Evolutionary conservation across 345 rosid genomes (phyloP), one percentile per base, ranked within the genome.

Genomic region (Ceriops tagal): DNA sequence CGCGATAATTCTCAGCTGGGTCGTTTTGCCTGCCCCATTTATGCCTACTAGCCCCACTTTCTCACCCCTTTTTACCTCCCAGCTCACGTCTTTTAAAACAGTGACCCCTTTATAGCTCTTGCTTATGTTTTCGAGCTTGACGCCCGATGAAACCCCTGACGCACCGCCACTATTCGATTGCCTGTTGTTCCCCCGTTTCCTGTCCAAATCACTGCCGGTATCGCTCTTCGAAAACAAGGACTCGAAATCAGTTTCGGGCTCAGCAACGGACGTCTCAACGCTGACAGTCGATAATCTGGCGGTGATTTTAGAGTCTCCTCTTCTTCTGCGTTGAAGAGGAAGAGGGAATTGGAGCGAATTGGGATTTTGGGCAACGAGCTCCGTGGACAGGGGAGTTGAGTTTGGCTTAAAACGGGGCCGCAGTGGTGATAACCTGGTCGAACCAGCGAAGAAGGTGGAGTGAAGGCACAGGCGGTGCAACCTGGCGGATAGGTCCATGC

Each of bases 1-100:
- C 0, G 96, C 51, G 46, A 93, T 93, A 53, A 93, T 93, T 80
- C 87, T 88, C 81, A 91, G 71, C 82, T 93, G 98, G 35, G 97
- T 93, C 37, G 98, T 93, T 79, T 93, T 93, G 27, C 98, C 98
- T 0, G 98, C 98, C 5, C 98, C 98, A 39, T 93, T 93, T 1
- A 93, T 95, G 0, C 98, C 98, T 0, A 93, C 97, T 21, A 93
- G 68, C 9, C 98, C 98, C 0, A 91, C 98, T 65, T 89, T 93
- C 77, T 89, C 97, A 0, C 96, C 98, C 66, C 73, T 91, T 61
- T 89, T 93, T 49, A 93, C 98, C 66, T 93, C 98, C 98, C 98
- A 93, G 22, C 71, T 84, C 28, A 93, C 92, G 60, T 89, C 80
- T 66, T 88, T 88, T 73, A 93, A 83, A 72, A 93, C 88, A 6